A percentile compares a stretch with the other conserved stretches of the same genome.
These are phyloP conservation scores for Rhypophila decipiens DNA, from an alignment of 495 filamentous ascomycete species.

Conservation along the genomic window DNA sequence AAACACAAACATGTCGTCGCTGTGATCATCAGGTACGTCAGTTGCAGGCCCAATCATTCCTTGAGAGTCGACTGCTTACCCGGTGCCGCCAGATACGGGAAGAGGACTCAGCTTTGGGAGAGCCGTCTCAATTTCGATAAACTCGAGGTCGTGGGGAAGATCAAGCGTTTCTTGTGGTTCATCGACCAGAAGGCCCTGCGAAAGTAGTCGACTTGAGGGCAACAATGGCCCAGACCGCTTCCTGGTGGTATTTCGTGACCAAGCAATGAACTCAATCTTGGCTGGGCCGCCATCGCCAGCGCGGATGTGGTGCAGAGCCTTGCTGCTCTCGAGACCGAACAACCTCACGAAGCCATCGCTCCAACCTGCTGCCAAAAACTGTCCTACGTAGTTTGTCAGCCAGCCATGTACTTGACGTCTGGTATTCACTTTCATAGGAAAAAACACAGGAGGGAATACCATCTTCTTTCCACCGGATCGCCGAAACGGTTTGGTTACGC, in stretches of 20 bases:
- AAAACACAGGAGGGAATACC: constrained; percentile 41
- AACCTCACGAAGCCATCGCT: constrained; percentile 64
- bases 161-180: constrained; percentile 38
- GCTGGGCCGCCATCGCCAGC: constrained; percentile 23
- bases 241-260: constrained; percentile 62
- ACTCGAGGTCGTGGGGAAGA: constrained; percentile 69
- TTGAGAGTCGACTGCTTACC: constrained; percentile 33
- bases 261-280: constrained; percentile 61
- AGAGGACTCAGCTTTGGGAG: constrained; percentile 74
- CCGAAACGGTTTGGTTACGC: constrained; percentile 45
- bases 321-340: constrained; percentile 68
- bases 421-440: background rate
- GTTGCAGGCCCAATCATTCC: background rate
- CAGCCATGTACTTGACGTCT: constrained; percentile 16
- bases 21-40: constrained; percentile 24
- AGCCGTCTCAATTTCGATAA: constrained; percentile 72
- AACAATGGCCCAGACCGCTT: constrained; percentile 22
- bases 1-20: constrained; percentile 62
- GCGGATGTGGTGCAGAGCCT: constrained; percentile 65
- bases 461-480: constrained; percentile 71
- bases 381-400: constrained; percentile 40
- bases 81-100: constrained; percentile 49
- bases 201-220: constrained; percentile 6
- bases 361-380: constrained; percentile 71
- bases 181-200: constrained; percentile 30